Evolutionary conservation across 106 monocot species (phyloP).

Genomic region (Dendrobium huoshanense): DNA sequence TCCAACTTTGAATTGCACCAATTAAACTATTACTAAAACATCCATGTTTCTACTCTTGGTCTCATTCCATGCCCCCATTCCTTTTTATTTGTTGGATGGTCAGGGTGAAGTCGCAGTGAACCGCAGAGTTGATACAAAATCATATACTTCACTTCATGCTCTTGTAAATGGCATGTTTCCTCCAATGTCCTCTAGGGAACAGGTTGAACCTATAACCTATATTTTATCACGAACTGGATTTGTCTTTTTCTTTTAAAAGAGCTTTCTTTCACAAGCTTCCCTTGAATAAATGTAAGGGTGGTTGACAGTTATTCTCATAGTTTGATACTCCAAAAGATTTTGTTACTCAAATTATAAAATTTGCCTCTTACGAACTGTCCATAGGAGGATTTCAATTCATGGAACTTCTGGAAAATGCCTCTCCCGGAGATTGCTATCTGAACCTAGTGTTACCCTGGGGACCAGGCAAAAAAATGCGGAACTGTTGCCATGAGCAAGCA

Average conservation of each 20-base stretch:
- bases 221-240: neutral
- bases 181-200: slow-evolving; percentile 41
- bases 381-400: slow-evolving; percentile 75
- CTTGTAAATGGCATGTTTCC: slow-evolving; percentile 89
- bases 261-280: neutral
- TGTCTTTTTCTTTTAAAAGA: neutral
- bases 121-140: slow-evolving; percentile 60
- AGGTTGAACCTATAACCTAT: slow-evolving; percentile 29
- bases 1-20: neutral
- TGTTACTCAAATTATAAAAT: neutral
- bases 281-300: neutral
- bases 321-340: neutral
- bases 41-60: neutral
- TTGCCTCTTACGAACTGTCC: neutral
- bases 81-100: slow-evolving; percentile 11
- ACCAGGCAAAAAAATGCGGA: neutral
- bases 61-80: neutral
- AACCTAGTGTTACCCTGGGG: slow-evolving; percentile 2
- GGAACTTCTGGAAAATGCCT: slow-evolving; percentile 81
- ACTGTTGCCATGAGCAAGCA: neutral
- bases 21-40: neutral
- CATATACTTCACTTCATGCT: slow-evolving; percentile 69
- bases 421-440: slow-evolving; percentile 41
- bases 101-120: slow-evolving; percentile 80
- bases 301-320: too few species aligned